Evolutionary conservation across 768 basidiomycete species (phyloP).

Genomic region (Leccinum obscurum): DNA sequence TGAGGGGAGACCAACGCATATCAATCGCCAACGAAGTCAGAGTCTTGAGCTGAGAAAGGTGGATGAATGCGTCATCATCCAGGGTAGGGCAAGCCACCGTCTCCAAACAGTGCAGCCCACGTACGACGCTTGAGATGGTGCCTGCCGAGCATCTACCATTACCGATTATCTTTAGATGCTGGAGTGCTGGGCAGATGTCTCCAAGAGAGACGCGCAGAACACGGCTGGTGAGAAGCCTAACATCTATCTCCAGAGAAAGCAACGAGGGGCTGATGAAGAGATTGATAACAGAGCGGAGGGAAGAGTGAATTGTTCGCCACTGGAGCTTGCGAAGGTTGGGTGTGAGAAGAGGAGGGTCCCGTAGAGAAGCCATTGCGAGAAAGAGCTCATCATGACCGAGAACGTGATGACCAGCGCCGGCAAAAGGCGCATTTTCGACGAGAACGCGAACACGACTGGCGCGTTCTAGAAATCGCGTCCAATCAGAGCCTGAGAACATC

Average conservation of each 20-base stretch:
- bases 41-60: constrained; percentile 22
- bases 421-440: neutral
- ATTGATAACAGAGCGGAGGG: constrained; percentile 13
- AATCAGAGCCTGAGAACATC: constrained; percentile 16
- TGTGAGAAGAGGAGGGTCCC: constrained; percentile 21
- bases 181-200: constrained; percentile 17
- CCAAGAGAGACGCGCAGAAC: constrained; percentile 14
- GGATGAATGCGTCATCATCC: constrained; percentile 23
- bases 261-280: constrained; percentile 24
- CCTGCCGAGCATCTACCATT: constrained; percentile 17
- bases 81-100: constrained; percentile 20
- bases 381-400: constrained; percentile 9
- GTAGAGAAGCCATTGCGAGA: constrained; percentile 17
- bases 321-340: constrained; percentile 23
- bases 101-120: constrained; percentile 16
- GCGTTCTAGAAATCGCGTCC: constrained; percentile 21
- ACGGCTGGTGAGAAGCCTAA: constrained; percentile 15
- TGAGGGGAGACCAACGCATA: constrained; percentile 25
- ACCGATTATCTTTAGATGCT: constrained; percentile 23
- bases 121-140: constrained; percentile 16
- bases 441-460: constrained; percentile 19
- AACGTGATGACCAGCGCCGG: neutral
- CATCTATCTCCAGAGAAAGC: constrained; percentile 25
- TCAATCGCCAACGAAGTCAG: constrained; percentile 23
- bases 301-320: constrained; percentile 13